Evolutionary conservation across 2,329 filamentous ascomycete species (phyloP).

Genomic region (Furcasterigmium sp.): DNA sequence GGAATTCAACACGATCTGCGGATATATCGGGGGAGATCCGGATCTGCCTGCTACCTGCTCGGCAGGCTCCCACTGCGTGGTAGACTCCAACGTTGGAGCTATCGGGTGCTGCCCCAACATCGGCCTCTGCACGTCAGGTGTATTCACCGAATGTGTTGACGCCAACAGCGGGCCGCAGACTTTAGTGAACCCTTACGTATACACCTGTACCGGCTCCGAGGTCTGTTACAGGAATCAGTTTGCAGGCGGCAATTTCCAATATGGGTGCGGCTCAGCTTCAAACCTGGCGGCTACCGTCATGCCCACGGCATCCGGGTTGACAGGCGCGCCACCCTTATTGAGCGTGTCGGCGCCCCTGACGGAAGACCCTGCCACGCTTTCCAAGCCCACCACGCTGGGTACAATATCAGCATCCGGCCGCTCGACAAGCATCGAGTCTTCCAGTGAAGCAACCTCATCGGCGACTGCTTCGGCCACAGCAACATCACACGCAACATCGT

Average conservation of each 20-base stretch:
- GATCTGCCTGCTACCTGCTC: conserved; percentile 51
- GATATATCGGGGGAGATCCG: conserved; percentile 49
- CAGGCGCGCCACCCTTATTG: conserved; percentile 23
- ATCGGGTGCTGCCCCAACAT: conserved; percentile 53
- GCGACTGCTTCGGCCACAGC: conserved; percentile 1
- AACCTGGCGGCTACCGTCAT: conserved; percentile 42
- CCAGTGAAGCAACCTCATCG: not conserved
- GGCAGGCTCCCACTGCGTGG: conserved; percentile 52
- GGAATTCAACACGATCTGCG: conserved; percentile 48
- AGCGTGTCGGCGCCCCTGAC: conserved; percentile 36
- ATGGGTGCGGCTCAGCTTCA: conserved; percentile 48
- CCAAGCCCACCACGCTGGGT: conserved; percentile 36
- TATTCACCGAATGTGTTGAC: conserved; percentile 55
- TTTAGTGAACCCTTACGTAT: conserved; percentile 50
- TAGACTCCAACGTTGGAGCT: conserved; percentile 42
- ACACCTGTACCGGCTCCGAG: conserved; percentile 43
- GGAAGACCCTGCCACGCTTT: conserved; percentile 28
- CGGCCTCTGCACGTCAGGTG: conserved; percentile 44
- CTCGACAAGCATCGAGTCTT: not conserved
- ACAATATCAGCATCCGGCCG: conserved; percentile 9
- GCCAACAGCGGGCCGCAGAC: conserved; percentile 41
- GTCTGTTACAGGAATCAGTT: conserved; percentile 53
- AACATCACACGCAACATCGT: conserved; percentile 7
- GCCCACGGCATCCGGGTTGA: conserved; percentile 37
- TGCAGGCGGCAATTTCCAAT: conserved; percentile 51